Base-by-base conservation (phyloP, 2,329 filamentous ascomycete species). In the Cordyceps cateniannulata region DNA sequence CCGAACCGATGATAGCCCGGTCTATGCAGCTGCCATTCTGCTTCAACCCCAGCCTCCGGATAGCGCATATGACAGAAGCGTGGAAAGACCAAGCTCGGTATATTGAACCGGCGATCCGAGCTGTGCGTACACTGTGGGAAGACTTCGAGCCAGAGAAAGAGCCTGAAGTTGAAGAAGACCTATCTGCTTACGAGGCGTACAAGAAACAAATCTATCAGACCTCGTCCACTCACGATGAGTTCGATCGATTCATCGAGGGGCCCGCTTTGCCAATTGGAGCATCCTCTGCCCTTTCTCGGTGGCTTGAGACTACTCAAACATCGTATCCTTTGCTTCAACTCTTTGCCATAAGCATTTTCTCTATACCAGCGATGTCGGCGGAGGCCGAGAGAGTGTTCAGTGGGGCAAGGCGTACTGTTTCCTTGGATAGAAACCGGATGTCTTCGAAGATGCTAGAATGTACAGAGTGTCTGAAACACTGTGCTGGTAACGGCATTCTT, bases 281-380 rank as follows among this genome's bases (percentile, higher is more conserved):
- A 55, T 42, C 52, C 35, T 40, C 20, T 32, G 52, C 35, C 32
- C 52, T 55, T 24, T 16, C 25, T 24, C 44, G 52, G 52, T 55
- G 38, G 52, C 52, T 55, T 55, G 52, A 55, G 32, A 32, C 52
- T n/a, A 55, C 52, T n/a, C 38, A 55, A 29, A 20, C 25, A n/a
- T 40, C 20, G 35, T 55, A 44, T 32, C 52, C 52, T 22, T 22
- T 14, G 27, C 38, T 55, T 44, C 38, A 42, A 25, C 52, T 24
- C 18, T 44, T 55, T 22, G 52, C 52, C 38, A 55, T 55, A 40
- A 32, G 32, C 38, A 32, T 55, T 24, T 55, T 55, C 32, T 35
- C 35, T 29, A 55, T 55, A 24, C 38, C 52, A 29, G 27, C 52
- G 22, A 55, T 55, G 52, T 55, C 52, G 27, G 38, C 52, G 38